These are phyloP conservation scores for Colletotrichum sp. DNA, from an alignment of 2,329 filamentous ascomycete genomes.

Conservation along the genomic window DNA sequence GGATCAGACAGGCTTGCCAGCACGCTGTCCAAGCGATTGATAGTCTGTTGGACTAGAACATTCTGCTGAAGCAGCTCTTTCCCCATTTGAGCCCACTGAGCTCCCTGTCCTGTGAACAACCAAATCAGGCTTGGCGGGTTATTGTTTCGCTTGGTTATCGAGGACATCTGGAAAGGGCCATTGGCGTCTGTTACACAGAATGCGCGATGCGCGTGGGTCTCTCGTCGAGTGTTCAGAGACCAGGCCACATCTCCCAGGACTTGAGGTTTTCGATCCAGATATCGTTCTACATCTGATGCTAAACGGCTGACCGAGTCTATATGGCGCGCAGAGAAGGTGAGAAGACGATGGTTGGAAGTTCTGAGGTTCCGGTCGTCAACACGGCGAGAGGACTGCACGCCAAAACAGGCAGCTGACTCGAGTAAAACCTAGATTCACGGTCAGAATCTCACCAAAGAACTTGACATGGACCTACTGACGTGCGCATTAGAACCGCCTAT, in stretches of 20 bases:
- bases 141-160: slow-evolving; percentile 6
- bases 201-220: slow-evolving; percentile 17
- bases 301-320: neutral
- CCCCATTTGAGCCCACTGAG: slow-evolving; percentile 23
- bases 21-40: slow-evolving; percentile 17
- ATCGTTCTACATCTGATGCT: neutral
- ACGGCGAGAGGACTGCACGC: neutral
- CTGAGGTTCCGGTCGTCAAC: neutral
- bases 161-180: slow-evolving; percentile 8
- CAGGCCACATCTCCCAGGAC: slow-evolving; percentile 20
- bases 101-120: slow-evolving; percentile 24
- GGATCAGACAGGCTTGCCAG: neutral
- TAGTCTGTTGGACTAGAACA: neutral
- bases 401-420: slow-evolving; percentile 5
- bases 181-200: slow-evolving; percentile 13
- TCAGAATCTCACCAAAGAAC: neutral
- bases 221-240: slow-evolving; percentile 21
- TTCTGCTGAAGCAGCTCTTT: slow-evolving; percentile 13
- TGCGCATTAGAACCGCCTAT: slow-evolving; percentile 42
- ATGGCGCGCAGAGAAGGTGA: neutral
- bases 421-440: neutral
- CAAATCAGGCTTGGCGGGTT: neutral
- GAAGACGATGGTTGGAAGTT: neutral
- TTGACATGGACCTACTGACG: neutral
- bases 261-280: neutral